Evolutionary conservation across 2,329 filamentous ascomycete species (phyloP), one percentile per base, ranked within the genome.

Genomic region (Apiospora pterosperma): DNA sequence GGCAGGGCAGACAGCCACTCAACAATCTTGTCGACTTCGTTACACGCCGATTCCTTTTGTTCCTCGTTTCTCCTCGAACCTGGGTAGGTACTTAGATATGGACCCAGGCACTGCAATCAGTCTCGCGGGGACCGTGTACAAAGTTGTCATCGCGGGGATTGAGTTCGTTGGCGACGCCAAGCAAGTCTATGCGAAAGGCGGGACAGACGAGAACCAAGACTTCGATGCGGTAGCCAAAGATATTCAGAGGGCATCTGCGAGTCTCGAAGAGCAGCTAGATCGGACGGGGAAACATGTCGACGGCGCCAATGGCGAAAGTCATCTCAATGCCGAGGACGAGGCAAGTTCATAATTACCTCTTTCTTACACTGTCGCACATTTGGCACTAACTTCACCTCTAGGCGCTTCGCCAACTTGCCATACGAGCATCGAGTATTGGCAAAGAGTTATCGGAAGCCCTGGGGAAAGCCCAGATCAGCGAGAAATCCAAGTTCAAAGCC

Each of bases 81-180:
- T n/a, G n/a, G n/a, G n/a, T n/a, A 41, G 3, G 19, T 7, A 10
- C 38, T 41, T 41, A 23, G 36, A 4, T 11, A 64, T 69, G 64
- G 66, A 72, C 59, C 66, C 67, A 8, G 67, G 64, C 6, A 59
- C 67, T 25, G 68, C 68, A 10, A 66, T 71, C 31, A 48, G 65
- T 4, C 64, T 72, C 19, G 64, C 67, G 3, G 68, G 67, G n/a
- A 66, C 63, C 36, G 67, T 66, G 21, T 39, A 69, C 5, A 70
- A 69, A 23, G 55, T 70, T 4, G 66, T 72, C 28, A 38, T 67
- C 36, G 65, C 71, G 55, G 68, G 67, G 6, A 65, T 67, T 28
- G 65, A 69, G 19, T 69, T 71, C n/a, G 63, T 71, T 7, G 34
- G 41, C 28, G 65, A 72, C 31, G 66, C 59, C 31, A 72, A 72